Evolutionary conservation across 805 yeast species (phyloP).

Genomic region (Wickerhamomyces tratensis): DNA sequence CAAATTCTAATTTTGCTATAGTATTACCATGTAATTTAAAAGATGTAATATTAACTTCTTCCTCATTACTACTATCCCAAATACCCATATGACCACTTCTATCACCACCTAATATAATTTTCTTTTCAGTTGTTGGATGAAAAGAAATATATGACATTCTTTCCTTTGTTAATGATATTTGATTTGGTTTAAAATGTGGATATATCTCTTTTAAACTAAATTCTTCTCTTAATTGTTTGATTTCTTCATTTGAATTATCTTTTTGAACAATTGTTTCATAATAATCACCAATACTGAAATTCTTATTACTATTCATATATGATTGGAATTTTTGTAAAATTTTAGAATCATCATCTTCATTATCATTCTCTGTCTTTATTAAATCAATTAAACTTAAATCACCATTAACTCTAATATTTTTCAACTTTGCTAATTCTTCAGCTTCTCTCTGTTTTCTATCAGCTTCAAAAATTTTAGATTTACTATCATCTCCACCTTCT

Average conservation of each 20-base stretch:
- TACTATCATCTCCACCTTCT: slow-evolving; percentile 34
- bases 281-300: slow-evolving; percentile 62
- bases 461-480: slow-evolving; percentile 5
- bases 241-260: slow-evolving; percentile 26
- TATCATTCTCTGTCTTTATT: slow-evolving; percentile 29
- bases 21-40: slow-evolving; percentile 72
- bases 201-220: slow-evolving; percentile 42
- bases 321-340: slow-evolving; percentile 20
- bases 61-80: slow-evolving; percentile 57
- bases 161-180: slow-evolving; percentile 55
- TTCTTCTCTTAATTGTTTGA: slow-evolving; percentile 41
- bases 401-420: slow-evolving; percentile 53
- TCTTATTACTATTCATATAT: slow-evolving; percentile 16
- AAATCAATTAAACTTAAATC: slow-evolving; percentile 56
- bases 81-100: slow-evolving; percentile 79
- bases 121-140: slow-evolving; percentile 61
- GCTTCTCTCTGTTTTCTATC: slow-evolving; percentile 21
- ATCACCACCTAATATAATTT: slow-evolving; percentile 79
- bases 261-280: slow-evolving; percentile 40
- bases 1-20: slow-evolving; percentile 53
- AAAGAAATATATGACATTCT: slow-evolving; percentile 67
- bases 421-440: slow-evolving; percentile 39
- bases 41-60: slow-evolving; percentile 43
- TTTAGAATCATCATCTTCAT: slow-evolving; percentile 24
- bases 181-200: slow-evolving; percentile 54